Base-by-base conservation (phyloP, 148 eudicot genomes). In the Pharnaceum exiguum region DNA sequence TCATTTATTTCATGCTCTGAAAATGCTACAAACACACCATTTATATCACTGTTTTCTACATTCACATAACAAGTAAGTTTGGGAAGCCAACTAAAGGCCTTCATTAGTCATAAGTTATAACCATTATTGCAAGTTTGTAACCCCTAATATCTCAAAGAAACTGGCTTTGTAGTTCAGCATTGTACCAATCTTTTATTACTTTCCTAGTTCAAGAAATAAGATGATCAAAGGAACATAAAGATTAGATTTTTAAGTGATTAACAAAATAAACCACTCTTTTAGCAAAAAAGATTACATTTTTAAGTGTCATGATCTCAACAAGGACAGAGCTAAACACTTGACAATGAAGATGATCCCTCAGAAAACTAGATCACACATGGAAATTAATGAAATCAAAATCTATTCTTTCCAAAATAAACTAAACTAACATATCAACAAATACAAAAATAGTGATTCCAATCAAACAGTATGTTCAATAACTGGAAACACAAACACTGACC, bases 401-500 rank as follows among this genome's bases (percentile, higher is more conserved):
- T 24, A 15, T 30, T 21, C 9, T 5, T 36, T 6, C 26, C 13
- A 56, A 26, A 27, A 29, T n/a, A 53, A 22, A 32, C 7, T 23
- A 10, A 47, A 48, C 29, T 10, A 23, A 31, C 51, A 32, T 8
- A 36, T 17, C 7, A 51, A 1, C 46, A 13, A 29, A 59, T n/a
- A 39, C 9, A 60, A 53, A 37, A n/a, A 44, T 52, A 42, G 51
- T 45, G 27, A 44, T 10, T 30, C 33, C 46, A 72, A 52, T 44
- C 51, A 31, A 64, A 63, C 71, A 66, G 57, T 44, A 48, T 42
- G 15, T 44, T 0, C 22, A 35, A 10, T 30, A 18, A 70, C 28
- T 38, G 28, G 21, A 26, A 30, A 31, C 17, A 36, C 3, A 6
- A 35, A 51, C 18, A 53, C 69, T 59, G 8, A 87, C 95, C 95